Evolutionary conservation across 1,284 basidiomycete genomes (phyloP), one percentile per base, ranked within the genome.

Genomic region (Sphaerobolus stellatus): DNA sequence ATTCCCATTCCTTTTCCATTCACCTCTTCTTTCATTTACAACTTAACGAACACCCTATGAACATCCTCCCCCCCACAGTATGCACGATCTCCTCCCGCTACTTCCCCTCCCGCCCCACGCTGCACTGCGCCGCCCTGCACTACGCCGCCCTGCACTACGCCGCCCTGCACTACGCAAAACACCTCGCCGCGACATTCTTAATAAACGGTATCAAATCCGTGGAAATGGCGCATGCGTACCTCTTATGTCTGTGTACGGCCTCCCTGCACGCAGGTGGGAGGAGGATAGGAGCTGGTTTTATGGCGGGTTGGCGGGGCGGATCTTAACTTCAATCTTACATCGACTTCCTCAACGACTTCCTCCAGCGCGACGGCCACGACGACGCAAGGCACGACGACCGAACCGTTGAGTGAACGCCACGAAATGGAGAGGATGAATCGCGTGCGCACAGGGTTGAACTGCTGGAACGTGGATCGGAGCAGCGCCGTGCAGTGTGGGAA

Each of bases 401-500:
- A 60, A 31, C 62, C 69, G 2, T 64, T 66, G 18, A 66, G 65
- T 16, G 64, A 66, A 40, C 41, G 41, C 7, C 61, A 67, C 34
- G 71, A 71, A 59, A 65, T 71, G 29, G 72, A 74, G 58, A 67
- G 69, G 29, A 58, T 73, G 51, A 74, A 74, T 61, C 74, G 83
- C 44, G 80, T 77, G n/a, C 71, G 85, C 52, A 86, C 84, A 6
- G 87, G 85, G 85, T 72, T 86, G 48, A 80, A 81, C 62, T 84
- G 82, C 66, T 86, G 81, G 61, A 81, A 80, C 58, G 75, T 83
- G 36, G 86, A 87, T 63, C 77, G 78, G 9, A 81, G 77, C n/a
- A 77, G 81, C 62, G 77, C 82, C 18, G 81, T 82, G 24, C 83
- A 86, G 64, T 84, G 82, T 65, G 85, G 84, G 20, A 93, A 93